phyloP scores from a whole-genome alignment of 805 yeast genomes.

The Sugiyamaella lignohabitans region DNA sequence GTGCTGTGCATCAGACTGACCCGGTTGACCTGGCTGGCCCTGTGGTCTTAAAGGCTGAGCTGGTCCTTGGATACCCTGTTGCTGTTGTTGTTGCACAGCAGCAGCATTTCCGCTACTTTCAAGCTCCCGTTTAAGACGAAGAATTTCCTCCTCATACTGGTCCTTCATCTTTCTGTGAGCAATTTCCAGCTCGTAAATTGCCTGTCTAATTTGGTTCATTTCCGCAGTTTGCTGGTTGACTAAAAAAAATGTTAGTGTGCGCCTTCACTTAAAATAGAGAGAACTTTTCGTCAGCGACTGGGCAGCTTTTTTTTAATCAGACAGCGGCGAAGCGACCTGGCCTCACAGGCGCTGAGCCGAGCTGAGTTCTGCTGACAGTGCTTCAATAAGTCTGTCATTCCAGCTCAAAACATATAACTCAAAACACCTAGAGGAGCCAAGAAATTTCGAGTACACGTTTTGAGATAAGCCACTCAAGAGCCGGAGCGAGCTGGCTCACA shows the following conservation, averaged over 20 bases:
- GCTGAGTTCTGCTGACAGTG: too few relatives aligned
- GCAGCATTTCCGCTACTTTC: slow-evolving; percentile 56
- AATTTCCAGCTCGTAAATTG: slow-evolving; percentile 88
- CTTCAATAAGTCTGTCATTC: too few relatives aligned
- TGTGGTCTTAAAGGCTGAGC: slow-evolving; percentile 21
- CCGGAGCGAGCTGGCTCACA: not conserved
- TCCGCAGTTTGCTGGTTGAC: slow-evolving; percentile 86
- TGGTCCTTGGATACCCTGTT: slow-evolving; percentile 16
- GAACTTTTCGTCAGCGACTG: too few relatives aligned
- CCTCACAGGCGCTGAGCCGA: too few relatives aligned
- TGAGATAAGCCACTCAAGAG: too few relatives aligned
- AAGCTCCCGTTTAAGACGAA: slow-evolving; percentile 75
- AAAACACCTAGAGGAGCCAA: too few relatives aligned
- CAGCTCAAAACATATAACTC: too few relatives aligned
- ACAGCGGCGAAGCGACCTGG: too few relatives aligned
- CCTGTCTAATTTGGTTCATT: slow-evolving; percentile 87
- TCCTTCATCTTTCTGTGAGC: slow-evolving; percentile 94
- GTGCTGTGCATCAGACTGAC: slow-evolving; percentile 18
- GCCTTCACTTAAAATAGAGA: not conserved
- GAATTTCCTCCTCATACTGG: slow-evolving; percentile 89
- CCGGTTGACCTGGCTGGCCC: slow-evolving; percentile 19
- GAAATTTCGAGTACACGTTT: too few relatives aligned
- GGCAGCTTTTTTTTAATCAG: too few relatives aligned
- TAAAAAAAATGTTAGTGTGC: slow-evolving; percentile 5
- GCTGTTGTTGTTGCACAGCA: slow-evolving; percentile 19